phyloP scores from a whole-genome alignment of 257 asterid species.

The Nicotiana attenuata region DNA sequence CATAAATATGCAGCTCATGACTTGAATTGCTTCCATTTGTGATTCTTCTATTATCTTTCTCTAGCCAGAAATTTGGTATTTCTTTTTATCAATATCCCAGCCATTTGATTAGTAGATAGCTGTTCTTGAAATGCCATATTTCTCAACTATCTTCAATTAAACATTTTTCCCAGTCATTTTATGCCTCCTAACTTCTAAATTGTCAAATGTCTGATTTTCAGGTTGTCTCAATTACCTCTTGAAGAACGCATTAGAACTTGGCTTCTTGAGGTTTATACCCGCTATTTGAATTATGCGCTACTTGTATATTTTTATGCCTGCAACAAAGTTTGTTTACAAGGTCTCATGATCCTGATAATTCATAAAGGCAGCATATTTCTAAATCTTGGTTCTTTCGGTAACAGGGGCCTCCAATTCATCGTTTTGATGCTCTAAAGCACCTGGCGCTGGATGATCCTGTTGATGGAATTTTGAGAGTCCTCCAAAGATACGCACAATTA shows the following conservation, averaged over 20 bases:
- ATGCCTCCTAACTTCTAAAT: neutral
- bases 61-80: neutral
- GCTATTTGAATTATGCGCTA: neutral
- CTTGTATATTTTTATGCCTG: neutral
- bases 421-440: constrained; percentile 65
- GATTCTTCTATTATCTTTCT: neutral
- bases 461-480: constrained; percentile 56
- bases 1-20: neutral
- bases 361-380: neutral
- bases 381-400: constrained; percentile 24
- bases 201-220: constrained; percentile 34
- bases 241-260: constrained; percentile 61
- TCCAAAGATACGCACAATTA: constrained; percentile 56
- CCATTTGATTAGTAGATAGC: neutral
- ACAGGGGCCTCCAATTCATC: constrained; percentile 75
- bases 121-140: neutral
- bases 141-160: neutral
- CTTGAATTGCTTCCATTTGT: neutral
- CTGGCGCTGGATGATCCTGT: constrained; percentile 58
- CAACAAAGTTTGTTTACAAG: neutral
- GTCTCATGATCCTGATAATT: neutral
- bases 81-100: neutral
- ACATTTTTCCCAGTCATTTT: neutral
- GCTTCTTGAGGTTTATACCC: constrained; percentile 57
- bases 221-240: constrained; percentile 59